Evolutionary conservation across 768 basidiomycete species (phyloP), one percentile per base, ranked within the genome.

Genomic region (Boletus tylopilopsis): DNA sequence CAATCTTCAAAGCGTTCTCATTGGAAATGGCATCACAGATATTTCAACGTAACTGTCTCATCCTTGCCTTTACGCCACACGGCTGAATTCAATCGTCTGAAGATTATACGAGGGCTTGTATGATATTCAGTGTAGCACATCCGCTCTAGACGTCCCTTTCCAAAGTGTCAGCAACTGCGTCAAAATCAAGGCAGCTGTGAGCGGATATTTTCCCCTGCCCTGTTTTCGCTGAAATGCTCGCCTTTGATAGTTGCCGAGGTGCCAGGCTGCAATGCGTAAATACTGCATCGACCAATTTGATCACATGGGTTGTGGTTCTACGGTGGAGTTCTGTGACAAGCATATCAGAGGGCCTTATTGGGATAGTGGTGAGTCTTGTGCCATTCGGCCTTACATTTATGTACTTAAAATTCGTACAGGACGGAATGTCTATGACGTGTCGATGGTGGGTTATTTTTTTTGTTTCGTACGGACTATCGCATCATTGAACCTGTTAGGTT

Each of bases 1-100:
- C 54, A 90, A 90, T 62, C 71, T 92, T 5, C 70, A 78, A 47
- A 84, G 80, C 49, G 74, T 87, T n/a, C 71, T 90, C 64, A 90
- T 91, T 48, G 88, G 85, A 5, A 86, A 86, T 54, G 84, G 85
- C 16, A 72, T 79, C 53, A 84, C 80, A 2, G 82, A 85, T 55
- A 68, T 75, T 32, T 72, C 69, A 7, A 77, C 71, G 64, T 79
- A 71, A 66, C 62, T 60, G 42, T 25, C 18, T 23, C n/a, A 11
- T 62, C 34, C 33, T 39, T 47, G 22, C 21, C 24, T 32, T 46
- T 21, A 18, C 23, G 6, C 6, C n/a, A 15, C 13, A 30, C 12
- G 25, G 27, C 16, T 42, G 41, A 44, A 30, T 36, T 36, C 18
- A 22, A 35, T 23, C 45, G 19, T 40, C 13, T 32, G 6, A 46